Evolutionary conservation across 441 rosid genomes (phyloP), one percentile per base, ranked within the genome.

Genomic region (Cnidoscolus chayamansa): DNA sequence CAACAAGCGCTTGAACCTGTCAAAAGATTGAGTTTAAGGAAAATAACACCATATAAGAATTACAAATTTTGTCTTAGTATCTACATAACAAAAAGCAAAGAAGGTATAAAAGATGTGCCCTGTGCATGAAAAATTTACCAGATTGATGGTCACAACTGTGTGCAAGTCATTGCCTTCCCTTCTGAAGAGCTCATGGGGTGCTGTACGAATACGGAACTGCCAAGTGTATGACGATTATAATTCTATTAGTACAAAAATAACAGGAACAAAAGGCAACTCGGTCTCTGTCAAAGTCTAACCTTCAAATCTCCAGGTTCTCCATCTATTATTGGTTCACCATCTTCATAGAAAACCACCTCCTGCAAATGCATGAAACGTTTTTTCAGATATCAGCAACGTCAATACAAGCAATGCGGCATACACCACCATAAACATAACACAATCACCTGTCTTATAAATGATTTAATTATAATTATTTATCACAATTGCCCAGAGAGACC

Each of bases 301-400:
- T 86, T 95, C 80, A 95, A 82, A 83, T 95, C 98, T 66, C 99
- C 99, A 61, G 97, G 90, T 79, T 95, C 99, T 35, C 98, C 99
- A 61, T 95, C 98, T 32, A 91, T 79, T 56, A 73, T 84, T 40
- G 97, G 98, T 59, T 95, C 99, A 31, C 98, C 99, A 30, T 95
- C 98, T 79, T 95, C 99, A 55, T 86, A 93, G 79, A 95, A 93
- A 70, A 87, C 91, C 57, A 95, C 92, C 82, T 93, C 99, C 97
- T 95, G 82, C 30, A 73, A 77, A 19, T 9, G 67, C 47, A 76
- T 32, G 17, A 55, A 40, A 60, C 65, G 9, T 37, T 19, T 71
- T 10, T 37, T 45, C n/a, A 31, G 68, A 72, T 51, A 4, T 20
- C 25, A 64, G 20, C 35, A 58, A 25, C 4, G n/a, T 10, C 5